Evolutionary conservation across 2,329 filamentous ascomycete species (phyloP).

Genomic region (Hypoxylon sp.): DNA sequence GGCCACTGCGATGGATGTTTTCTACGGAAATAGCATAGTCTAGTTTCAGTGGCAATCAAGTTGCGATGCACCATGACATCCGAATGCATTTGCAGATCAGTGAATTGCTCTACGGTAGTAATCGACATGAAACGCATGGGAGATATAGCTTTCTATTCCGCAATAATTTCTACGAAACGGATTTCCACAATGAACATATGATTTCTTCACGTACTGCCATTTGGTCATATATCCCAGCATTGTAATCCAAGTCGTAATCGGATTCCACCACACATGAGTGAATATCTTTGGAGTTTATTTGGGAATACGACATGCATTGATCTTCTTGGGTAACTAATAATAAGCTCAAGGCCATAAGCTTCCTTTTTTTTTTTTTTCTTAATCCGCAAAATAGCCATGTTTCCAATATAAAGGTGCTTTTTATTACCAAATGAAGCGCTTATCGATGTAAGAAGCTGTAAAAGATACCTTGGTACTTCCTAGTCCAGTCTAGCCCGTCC

Average conservation of each 20-base stretch:
- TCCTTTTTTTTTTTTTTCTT: neutral
- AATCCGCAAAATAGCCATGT: neutral
- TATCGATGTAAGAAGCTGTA: neutral
- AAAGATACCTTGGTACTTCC: conserved; percentile 27
- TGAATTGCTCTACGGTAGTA: neutral
- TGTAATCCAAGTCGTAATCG: neutral
- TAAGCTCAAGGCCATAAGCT: neutral
- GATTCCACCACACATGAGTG: neutral
- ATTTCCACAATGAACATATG: neutral
- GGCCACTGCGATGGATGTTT: conserved; percentile 40
- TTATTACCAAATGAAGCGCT: neutral
- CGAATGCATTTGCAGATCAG: neutral
- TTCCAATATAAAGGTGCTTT: neutral
- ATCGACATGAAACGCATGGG: neutral
- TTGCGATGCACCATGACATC: conserved; percentile 42
- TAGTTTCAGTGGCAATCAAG: conserved; percentile 45
- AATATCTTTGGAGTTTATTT: too few species aligned
- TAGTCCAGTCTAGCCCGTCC: conserved; percentile 10
- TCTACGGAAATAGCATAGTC: conserved; percentile 42
- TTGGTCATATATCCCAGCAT: neutral
- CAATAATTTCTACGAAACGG: neutral
- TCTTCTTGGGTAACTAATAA: neutral
- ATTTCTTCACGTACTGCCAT: neutral
- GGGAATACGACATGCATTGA: neutral
- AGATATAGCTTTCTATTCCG: conserved; percentile 1